Base-by-base conservation (phyloP, 805 yeast genomes). In the Grigorovia transvaalensis region DNA sequence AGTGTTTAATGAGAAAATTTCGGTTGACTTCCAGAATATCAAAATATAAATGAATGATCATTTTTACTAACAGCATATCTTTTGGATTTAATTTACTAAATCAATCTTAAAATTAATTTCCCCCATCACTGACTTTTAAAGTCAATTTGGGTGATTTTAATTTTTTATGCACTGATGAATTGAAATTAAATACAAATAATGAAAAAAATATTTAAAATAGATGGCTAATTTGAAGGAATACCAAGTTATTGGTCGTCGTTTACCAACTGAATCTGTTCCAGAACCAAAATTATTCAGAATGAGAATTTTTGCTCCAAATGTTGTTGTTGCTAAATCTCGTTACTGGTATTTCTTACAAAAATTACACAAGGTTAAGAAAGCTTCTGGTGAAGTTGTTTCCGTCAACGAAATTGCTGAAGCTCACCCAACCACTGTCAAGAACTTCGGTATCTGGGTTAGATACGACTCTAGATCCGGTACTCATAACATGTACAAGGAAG, bases 401-500 rank as follows among this genome's bases (percentile, higher is more conserved):
- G 82, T 93, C 70, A 88, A 88, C 84, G 77, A 77, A 72, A 87
- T 93, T 74, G 72, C 84, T 73, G 99, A 93, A 82, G 79, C 89
- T 74, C 87, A 82, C 82, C 98, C 99, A 78, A 88, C 96, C 79
- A 90, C 88, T 83, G 98, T 93, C 73, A 93, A 93, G 90, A 93
- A 90, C 88, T 93, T 90, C 74, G 99, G 97, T 82, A 76, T 93
- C 81, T 93, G 99, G 99, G 86, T 93, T 76, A 90, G 99, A 83
- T 93, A 93, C 87, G 99, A 93, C 75, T 93, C 99, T 64, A 95
- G 99, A 86, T 93, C 99, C 66, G 99, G 99, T 81, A 90, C 96
- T 72, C 99, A 93, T 95, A 93, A 93, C 95, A 93, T 93, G 97
- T 93, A 93, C 96, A 93, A 93, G 84, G 99, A 93, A 82, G 88